Evolutionary conservation across 306 rosid genomes (phyloP), one percentile per base, ranked within the genome.

Genomic region (Bauhinia variegata): DNA sequence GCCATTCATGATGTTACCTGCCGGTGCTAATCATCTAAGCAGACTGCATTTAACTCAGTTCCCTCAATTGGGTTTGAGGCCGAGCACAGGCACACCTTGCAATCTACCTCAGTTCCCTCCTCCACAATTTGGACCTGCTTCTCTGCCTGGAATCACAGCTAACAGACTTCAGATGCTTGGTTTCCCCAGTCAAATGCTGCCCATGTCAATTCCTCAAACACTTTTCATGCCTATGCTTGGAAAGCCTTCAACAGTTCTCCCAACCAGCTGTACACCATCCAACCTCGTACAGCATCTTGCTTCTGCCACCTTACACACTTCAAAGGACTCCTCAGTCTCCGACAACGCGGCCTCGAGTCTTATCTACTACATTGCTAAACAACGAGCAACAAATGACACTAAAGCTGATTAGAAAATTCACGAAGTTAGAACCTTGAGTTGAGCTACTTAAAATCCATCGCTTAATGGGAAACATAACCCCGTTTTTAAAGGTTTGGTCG

Each of bases 1-100:
- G 81, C 79, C 79, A 54, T 8, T 44, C 0, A 80, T 84, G 88
- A 83, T 83, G 84, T 15, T 68, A 41, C 83, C 61, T 33, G 32
- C 37, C 16, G 70, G 51, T 6, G 42, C 50, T 33, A 63, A 63
- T 52, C 48, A 34, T 8, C 65, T 78, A 5, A 77, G 36, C 36
- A 50, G 58, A 66, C 9, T 42, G 9, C 67, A 57, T 38, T 58
- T 50, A 11, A 47, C 67, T n/a, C 78, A 52, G 48, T 60, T 80
- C 57, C 47, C 46, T 34, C 57, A 23, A 38, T 66, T 78, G 78
- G 75, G 71, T 17, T 65, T 71, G 17, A 62, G 76, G 61, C 71
- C 69, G 47, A 60, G 80, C 58, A 55, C 53, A 36, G 13, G 47
- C 67, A 34, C 70, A n/a, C 62, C 73, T 69, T 55, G 62, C 63